Percentiles rank a stretch among this genome's conserved stretches.
Evolutionary conservation across 148 eudicot species (phyloP).

Genomic region (Arbutus unedo): DNA sequence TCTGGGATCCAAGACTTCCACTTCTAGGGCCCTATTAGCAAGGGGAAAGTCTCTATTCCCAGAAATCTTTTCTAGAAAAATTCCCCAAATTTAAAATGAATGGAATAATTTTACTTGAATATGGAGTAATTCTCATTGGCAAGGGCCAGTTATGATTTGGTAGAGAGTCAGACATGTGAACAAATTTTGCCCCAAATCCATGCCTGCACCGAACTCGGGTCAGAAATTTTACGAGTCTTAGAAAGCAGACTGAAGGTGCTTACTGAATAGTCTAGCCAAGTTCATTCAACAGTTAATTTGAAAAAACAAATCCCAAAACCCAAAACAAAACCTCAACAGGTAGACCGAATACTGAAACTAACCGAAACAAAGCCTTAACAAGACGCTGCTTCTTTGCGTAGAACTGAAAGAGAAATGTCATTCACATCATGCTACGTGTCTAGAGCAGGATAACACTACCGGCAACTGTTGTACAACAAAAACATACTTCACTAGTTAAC

Average conservation of each 20-base stretch:
- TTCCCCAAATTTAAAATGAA: too few relatives aligned
- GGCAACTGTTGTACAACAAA: background rate
- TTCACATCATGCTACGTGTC: background rate
- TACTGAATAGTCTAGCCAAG: too few relatives aligned
- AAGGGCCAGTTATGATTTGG: too few relatives aligned
- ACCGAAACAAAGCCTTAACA: background rate
- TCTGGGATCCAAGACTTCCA: too few relatives aligned
- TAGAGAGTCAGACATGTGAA: background rate
- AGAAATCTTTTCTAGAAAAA: too few relatives aligned
- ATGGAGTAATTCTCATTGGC: background rate
- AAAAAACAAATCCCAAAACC: background rate
- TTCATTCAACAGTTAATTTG: too few relatives aligned
- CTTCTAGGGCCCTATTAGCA: too few relatives aligned
- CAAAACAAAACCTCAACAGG: background rate
- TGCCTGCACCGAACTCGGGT: background rate
- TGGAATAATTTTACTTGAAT: too few relatives aligned
- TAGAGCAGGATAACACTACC: background rate
- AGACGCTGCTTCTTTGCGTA: background rate
- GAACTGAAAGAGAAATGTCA: background rate
- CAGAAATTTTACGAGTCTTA: background rate
- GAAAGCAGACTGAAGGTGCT: too few relatives aligned
- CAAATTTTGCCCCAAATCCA: background rate
- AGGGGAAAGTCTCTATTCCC: too few relatives aligned
- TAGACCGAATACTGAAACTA: background rate
- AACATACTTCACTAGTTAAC: background rate